Evolutionary conservation across 768 basidiomycete genomes (phyloP).

Genomic region (Butyriboletus loyo): DNA sequence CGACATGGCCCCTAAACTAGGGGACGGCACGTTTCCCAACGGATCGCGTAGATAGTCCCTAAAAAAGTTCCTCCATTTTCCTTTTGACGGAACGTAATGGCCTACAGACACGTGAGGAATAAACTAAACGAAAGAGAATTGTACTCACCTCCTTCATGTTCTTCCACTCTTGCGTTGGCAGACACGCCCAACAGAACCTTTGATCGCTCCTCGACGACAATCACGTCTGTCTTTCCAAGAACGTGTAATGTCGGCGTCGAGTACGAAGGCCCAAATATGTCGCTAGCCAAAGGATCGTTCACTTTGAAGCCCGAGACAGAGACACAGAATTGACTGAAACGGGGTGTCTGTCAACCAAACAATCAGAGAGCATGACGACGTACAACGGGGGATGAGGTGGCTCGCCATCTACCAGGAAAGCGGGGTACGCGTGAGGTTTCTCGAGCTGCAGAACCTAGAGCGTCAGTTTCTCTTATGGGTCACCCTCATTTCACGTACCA

Average conservation of each 20-base stretch:
- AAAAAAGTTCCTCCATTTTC: constrained; percentile 73
- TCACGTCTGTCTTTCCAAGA: constrained; percentile 71
- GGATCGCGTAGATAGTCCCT: constrained; percentile 61
- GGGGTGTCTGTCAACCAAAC: not conserved
- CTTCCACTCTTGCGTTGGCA: constrained; percentile 59
- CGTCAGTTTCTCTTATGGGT: not conserved
- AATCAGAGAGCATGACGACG: constrained; percentile 17
- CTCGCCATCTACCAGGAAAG: constrained; percentile 61
- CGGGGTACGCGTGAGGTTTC: constrained; percentile 47
- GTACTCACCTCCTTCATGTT: constrained; percentile 73
- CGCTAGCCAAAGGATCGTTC: constrained; percentile 42
- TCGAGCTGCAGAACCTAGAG: constrained; percentile 43
- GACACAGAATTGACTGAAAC: constrained; percentile 64
- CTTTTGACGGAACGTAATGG: constrained; percentile 81
- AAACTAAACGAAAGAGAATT: not conserved
- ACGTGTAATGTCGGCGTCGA: constrained; percentile 76
- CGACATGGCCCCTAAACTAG: constrained; percentile 31
- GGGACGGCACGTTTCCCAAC: constrained; percentile 44
- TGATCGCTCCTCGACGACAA: constrained; percentile 71
- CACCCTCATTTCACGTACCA: constrained; percentile 45
- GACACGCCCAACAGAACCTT: constrained; percentile 54
- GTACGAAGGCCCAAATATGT: constrained; percentile 51
- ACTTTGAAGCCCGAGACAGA: constrained; percentile 71
- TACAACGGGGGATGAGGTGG: constrained; percentile 77
- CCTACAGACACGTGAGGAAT: constrained; percentile 40